Base-by-base conservation (phyloP, 2,329 filamentous ascomycete genomes). In the Hypoxylon sp. region DNA sequence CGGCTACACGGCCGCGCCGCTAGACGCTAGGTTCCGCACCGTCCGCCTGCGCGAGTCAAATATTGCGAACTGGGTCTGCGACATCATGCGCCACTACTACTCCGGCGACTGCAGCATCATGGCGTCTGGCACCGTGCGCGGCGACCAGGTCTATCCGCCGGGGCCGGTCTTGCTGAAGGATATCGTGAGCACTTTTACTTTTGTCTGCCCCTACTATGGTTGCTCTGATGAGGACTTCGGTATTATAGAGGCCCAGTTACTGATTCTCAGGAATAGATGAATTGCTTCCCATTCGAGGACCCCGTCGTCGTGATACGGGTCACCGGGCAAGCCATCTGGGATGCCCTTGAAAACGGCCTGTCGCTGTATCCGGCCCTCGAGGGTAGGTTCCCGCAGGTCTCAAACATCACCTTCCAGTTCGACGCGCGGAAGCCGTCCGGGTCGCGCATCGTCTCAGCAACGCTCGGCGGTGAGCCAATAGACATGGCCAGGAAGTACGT, bases 261-360 rank as follows among this genome's bases (percentile, higher is more conserved):
- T 21, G 7, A 47, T 40, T 11, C 48, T 7, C 7, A 43, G 3
- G 23, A 13, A 37, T 17, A 63, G 61, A 84, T 92, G 55, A 90
- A 90, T 47, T 96, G 91, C 70, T 97, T 97, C 65, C 93, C 93
- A 0, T 97, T 97, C 67, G 92, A 97, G 70, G 92, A 97, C 63
- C 92, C 92, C 0, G 89, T 93, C 1, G 88, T 97, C 0, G 85
- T 96, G 3, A 79, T 97, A 58, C 84, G 83, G 27, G 81, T 92
- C 3, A 86, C 79, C 0, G 93, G 93, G 0, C 80, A 85, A 66
- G 89, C 88, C 1, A 85, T 97, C 26, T 79, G 88, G 68, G 88
- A 86, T n/a, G 92, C 92, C 0, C 74, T 97, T 1, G 92, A 97
- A 73, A 97, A 97, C 66, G 86, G 88, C 0, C 87, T 97, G 0